These are phyloP conservation scores for Globisporangium emineosum DNA, from an alignment of 352 stramenopile species.

Conservation along the genomic window DNA sequence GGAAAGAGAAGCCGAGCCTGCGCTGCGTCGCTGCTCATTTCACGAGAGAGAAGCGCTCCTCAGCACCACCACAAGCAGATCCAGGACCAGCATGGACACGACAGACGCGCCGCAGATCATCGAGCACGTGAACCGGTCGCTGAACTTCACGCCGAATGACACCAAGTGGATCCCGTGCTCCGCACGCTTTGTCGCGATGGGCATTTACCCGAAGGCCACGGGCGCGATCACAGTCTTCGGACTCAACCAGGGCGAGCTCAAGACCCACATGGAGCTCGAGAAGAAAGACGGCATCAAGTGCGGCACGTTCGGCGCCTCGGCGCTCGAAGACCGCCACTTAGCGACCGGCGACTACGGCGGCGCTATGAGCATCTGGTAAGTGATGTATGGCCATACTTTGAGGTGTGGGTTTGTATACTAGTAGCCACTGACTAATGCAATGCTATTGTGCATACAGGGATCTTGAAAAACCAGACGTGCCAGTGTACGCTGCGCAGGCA, in stretches of 20 bases:
- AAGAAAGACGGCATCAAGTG: slow-evolving; percentile 94
- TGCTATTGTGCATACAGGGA: slow-evolving; percentile 40
- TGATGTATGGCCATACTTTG: too few species aligned
- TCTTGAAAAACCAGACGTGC: slow-evolving; percentile 69
- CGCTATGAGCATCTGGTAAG: slow-evolving; percentile 72
- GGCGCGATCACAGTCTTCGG: slow-evolving; percentile 91
- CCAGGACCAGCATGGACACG: slow-evolving; percentile 82
- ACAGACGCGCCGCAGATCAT: slow-evolving; percentile 96
- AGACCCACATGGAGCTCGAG: slow-evolving; percentile 65
- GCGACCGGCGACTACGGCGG: slow-evolving; percentile 78
- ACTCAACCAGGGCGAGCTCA: slow-evolving; percentile 86
- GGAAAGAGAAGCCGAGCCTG: neutral
- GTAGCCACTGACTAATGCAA: neutral
- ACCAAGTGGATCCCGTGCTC: slow-evolving; percentile 94
- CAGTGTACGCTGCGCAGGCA: slow-evolving; percentile 88
- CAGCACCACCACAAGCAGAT: neutral
- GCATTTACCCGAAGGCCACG: slow-evolving; percentile 92
- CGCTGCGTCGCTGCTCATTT: neutral
- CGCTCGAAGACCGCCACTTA: slow-evolving; percentile 86
- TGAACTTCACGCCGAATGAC: slow-evolving; percentile 94
- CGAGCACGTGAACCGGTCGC: slow-evolving; percentile 92
- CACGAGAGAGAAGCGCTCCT: neutral
- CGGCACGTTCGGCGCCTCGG: slow-evolving; percentile 93
- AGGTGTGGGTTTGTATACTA: too few species aligned
- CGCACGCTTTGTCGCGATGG: slow-evolving; percentile 90